Evolutionary conservation across 1,139 yeast species (phyloP).

Genomic region (Sugiyamaella japonica): DNA sequence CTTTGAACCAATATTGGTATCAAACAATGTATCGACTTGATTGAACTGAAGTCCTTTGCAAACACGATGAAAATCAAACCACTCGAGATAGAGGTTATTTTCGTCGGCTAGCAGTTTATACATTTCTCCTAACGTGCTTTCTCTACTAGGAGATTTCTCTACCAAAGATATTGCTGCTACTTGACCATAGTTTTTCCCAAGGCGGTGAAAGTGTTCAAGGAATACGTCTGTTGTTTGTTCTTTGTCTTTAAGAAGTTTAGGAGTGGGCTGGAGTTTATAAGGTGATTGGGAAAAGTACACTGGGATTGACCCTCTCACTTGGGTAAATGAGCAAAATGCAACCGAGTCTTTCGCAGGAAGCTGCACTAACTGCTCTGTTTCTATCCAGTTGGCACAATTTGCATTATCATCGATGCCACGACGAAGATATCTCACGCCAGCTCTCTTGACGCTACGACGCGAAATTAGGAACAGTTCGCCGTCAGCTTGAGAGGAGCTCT

Average conservation of each 20-base stretch:
- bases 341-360: constrained; percentile 10
- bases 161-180: constrained; percentile 43
- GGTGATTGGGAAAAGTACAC: constrained; percentile 54
- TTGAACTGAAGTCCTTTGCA: constrained; percentile 46
- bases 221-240: constrained; percentile 35
- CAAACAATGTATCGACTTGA: constrained; percentile 38
- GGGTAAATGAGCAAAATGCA: constrained; percentile 23
- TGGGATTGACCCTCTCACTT: constrained; percentile 50
- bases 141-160: constrained; percentile 41
- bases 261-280: constrained; percentile 49
- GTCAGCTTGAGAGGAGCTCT: background rate
- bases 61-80: constrained; percentile 49
- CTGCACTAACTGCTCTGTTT: constrained; percentile 43
- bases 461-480: constrained; percentile 38
- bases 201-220: constrained; percentile 37
- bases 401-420: constrained; percentile 48
- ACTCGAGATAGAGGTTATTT: constrained; percentile 36
- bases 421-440: constrained; percentile 49
- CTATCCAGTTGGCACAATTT: constrained; percentile 50
- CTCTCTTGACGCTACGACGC: constrained; percentile 43
- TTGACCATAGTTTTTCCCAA: constrained; percentile 34
- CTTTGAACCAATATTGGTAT: constrained; percentile 31
- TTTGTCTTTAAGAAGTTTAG: constrained; percentile 38
- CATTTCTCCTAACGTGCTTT: constrained; percentile 40
- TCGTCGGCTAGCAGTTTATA: constrained; percentile 37